Base-by-base conservation (phyloP, 1,139 yeast species). In the Yamadazyma taylorii region DNA sequence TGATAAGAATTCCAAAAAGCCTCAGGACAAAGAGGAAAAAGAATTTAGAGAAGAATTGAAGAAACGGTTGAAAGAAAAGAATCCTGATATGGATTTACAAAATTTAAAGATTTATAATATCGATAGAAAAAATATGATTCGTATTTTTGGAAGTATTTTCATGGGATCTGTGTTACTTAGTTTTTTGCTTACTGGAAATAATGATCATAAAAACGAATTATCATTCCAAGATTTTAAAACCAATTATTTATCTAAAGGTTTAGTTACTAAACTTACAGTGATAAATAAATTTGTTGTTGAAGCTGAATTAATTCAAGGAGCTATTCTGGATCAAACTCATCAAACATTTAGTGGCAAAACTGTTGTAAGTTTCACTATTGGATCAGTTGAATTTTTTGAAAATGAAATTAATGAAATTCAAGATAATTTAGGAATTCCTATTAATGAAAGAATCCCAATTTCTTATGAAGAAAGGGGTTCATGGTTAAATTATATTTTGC, bases 181-280 rank as follows among this genome's bases (percentile, higher is more conserved):
- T 12, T 44, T 52, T 21, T 34, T 53, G 19, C 38, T 55, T 15
- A 35, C 45, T 11, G 47, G 48, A 22, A 43, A 46, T 5, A 41
- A 45, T 22, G 52, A 52, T 21, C 48, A 46, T 13, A 33, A 14
- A 8, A 58, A 69, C 41, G 75, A 77, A 46, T 69, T 92, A 46
- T 85, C 97, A 2, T 88, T 87, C 75, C 97, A 90, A 62, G 96
- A 88, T 58, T 92, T 92, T 70, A 85, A 86, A 55, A 75, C 82
- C 16, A 81, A 84, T 42, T 88, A 85, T 55, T 71, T 92, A 32
- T 94, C 86, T 48, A 83, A 81, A 51, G 97, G 97, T 4, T 69
- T 85, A 33, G 97, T 92, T 21, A 79, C 81, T 41, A 79, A 77
- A 45, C 71, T 92, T 32, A 73, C 74, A 15, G 97, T 92, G 26